Percentiles rank a stretch among this genome's conserved stretches.
Evolutionary conservation across 441 rosid species (phyloP).

Genomic region (Bruguiera hainesii): DNA sequence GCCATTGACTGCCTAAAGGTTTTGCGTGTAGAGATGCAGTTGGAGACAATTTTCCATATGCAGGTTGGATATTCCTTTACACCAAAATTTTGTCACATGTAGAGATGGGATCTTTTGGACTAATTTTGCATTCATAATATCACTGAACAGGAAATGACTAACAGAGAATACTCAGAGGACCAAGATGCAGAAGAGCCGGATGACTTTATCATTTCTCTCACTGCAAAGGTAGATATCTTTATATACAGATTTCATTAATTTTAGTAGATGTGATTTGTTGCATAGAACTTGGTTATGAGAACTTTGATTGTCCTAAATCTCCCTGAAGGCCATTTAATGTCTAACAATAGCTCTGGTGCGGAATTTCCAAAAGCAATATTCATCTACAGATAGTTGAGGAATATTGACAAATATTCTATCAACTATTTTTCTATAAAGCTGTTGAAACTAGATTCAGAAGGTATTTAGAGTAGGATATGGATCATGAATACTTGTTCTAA

Average conservation of each 20-base stretch:
- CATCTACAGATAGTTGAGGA: too few species aligned
- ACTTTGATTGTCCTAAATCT: neutral
- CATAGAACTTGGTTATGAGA: neutral
- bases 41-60: slow-evolving; percentile 92
- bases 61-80: slow-evolving; percentile 57
- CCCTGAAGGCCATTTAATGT: neutral
- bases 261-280: neutral
- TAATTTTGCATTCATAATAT: slow-evolving; percentile 17
- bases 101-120: slow-evolving; percentile 12
- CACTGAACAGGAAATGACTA: slow-evolving; percentile 76
- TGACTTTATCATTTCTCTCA: slow-evolving; percentile 83
- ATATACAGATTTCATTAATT: slow-evolving; percentile 1
- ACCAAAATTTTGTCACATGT: slow-evolving; percentile 8
- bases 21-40: slow-evolving; percentile 95
- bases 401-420: too few species aligned
- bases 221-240: slow-evolving; percentile 65
- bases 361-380: too few species aligned
- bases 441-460: too few species aligned
- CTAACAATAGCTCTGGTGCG: too few species aligned
- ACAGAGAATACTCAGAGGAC: slow-evolving; percentile 87
- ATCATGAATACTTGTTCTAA: too few species aligned
- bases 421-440: too few species aligned
- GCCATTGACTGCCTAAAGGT: slow-evolving; percentile 96
- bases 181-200: slow-evolving; percentile 99
- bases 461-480: too few species aligned